phyloP scores from a whole-genome alignment of 1,139 yeast species.

The Casaregolazyma suthepensis region DNA sequence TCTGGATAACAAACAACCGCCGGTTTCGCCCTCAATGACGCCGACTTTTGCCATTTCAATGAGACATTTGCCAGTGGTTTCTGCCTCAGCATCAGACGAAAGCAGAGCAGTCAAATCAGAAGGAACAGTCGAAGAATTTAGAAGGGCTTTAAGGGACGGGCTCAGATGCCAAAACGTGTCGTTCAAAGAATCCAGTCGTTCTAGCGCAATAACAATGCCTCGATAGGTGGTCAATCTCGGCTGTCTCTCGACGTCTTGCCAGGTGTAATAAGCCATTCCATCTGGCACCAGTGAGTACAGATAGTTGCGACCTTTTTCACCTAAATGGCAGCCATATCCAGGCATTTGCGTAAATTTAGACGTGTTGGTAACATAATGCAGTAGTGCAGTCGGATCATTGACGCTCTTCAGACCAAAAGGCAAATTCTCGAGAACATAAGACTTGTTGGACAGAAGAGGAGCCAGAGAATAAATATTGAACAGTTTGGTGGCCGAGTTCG shows the following conservation, averaged over 20 bases:
- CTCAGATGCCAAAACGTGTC: slow-evolving; percentile 44
- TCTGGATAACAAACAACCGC: slow-evolving; percentile 78
- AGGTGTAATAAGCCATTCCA: slow-evolving; percentile 72
- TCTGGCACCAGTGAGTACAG: slow-evolving; percentile 59
- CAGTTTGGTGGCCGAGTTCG: slow-evolving; percentile 38
- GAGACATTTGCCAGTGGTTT: slow-evolving; percentile 66
- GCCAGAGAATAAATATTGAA: slow-evolving; percentile 5
- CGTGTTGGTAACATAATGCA: neutral
- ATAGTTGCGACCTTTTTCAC: slow-evolving; percentile 49
- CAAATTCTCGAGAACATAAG: neutral
- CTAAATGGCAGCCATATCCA: slow-evolving; percentile 44
- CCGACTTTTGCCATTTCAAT: slow-evolving; percentile 79
- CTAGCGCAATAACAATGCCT: slow-evolving; percentile 77
- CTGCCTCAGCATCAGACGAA: slow-evolving; percentile 18
- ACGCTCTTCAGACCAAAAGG: neutral
- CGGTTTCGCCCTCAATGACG: slow-evolving; percentile 68
- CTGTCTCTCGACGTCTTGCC: slow-evolving; percentile 65
- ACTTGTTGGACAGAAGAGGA: neutral
- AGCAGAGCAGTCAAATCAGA: slow-evolving; percentile 11
- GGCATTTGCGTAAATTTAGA: neutral
- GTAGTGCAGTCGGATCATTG: neutral
- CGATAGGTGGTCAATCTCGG: slow-evolving; percentile 60
- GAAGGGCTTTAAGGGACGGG: slow-evolving; percentile 12
- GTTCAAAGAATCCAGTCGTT: slow-evolving; percentile 58
- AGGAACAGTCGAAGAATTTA: slow-evolving; percentile 2